Base-by-base conservation (phyloP, 805 yeast genomes). In the Starmerella sirachaensis region DNA sequence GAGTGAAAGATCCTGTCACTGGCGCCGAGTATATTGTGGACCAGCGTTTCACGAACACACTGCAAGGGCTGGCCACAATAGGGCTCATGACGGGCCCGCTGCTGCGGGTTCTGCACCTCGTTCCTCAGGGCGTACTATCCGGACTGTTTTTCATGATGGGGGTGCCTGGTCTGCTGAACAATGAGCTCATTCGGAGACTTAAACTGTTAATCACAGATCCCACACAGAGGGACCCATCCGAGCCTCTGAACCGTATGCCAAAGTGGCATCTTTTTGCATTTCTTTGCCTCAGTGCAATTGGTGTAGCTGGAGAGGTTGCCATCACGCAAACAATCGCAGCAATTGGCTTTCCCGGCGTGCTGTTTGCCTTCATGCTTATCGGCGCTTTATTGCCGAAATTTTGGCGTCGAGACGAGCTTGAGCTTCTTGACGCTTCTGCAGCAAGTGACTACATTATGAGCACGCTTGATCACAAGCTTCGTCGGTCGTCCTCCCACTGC, bases 81-180 rank as follows among this genome's bases (percentile, higher is more conserved):
- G 91, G 81, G 0, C 76, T 85, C 63, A 91, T 88, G 97, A 62
- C 88, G 2, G 67, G 93, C 12, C 98, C 98, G 0, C 67, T 88
- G 23, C 63, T 88, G 42, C 65, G 76, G 0, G 88, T 91, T 7
- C 61, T 91, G 21, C 88, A 86, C 0, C 62, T 74, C 21, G 79
- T 88, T 19, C 98, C 98, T 0, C 96, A 88, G 55, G 91, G 93
- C 6, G 93, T 88, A 1, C 63, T 88, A 14, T 81, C 95, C 0
- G 98, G 98, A 0, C 64, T 91, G 32, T 88, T 91, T 56, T 86
- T 85, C 66, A 74, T 83, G 43, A 88, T 88, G 97, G 96, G 94
- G 0, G 64, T 83, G 0, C 71, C 78, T 1, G 94, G 94, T 0
- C 54, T 88, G 16, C 65, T 77, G 41, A 72, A 66, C 5, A 83